Evolutionary conservation across 441 rosid genomes (phyloP), one percentile per base, ranked within the genome.

Genomic region (Bruguiera hainesii): DNA sequence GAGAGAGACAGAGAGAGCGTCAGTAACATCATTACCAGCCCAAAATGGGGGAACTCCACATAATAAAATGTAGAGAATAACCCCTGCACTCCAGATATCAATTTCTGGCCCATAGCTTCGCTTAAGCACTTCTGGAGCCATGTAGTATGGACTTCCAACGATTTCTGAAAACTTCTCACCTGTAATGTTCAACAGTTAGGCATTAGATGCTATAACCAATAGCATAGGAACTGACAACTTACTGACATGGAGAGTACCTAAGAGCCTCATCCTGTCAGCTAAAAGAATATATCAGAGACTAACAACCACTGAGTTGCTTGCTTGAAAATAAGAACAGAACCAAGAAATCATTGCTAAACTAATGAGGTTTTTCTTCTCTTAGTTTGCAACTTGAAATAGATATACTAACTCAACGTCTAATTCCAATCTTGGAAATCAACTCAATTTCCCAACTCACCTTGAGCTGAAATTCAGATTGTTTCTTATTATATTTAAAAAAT

Each of bases 11-110:
- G 50, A 28, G 7, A 66, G 23, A 65, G 53, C 30, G 42, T 42
- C 42, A 71, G 59, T 53, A 63, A 65, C 25, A 60, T 15, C 48
- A 76, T 78, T 76, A 90, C 99, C 99, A 48, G 99, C 99, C 99
- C 98, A 95, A 80, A 95, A 95, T 52, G 99, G 99, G 3, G 99
- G 98, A 80, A 90, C 98, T 61, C 99, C 99, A 50, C 98, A 95
- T 66, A 95, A 73, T 65, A 95, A 81, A 72, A 95, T 95, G 73
- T 89, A 91, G 55, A 95, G 98, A 75, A 95, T 90, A 59, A 95
- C 99, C 72, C 99, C 99, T 28, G 98, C 98, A 81, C 99, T 95
- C 99, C 99, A 95, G 73, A 95, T 95, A 76, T 95, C 99, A 68
- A 95, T 92, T 79, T 95, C 99, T 6, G 96, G 99, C 53, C 99